Base-by-base conservation (phyloP, 768 basidiomycete genomes). In the Russula griseocarnosa region DNA sequence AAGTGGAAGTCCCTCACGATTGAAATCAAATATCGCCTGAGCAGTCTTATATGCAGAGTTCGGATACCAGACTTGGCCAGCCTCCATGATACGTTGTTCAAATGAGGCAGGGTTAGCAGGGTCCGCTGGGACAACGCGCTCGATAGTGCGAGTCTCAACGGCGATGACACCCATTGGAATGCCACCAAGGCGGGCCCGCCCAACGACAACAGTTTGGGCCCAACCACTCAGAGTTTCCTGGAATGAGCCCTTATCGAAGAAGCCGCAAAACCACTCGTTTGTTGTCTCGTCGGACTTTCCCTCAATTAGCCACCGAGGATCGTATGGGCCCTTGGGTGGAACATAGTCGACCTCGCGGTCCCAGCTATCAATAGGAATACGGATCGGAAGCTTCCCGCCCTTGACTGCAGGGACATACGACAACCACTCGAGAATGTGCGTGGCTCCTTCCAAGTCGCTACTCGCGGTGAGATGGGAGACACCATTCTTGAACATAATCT, bases 401-500 rank as follows among this genome's bases (percentile, higher is more conserved):
- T 88, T 93, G 69, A 79, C 78, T 71, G 89, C 90, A 11, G 97
- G 96, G 2, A 98, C 83, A 74, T 94, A 99, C 10, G 94, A 91
- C 63, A 99, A 74, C 94, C 97, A 99, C 69, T 94, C 85, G 51
- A 98, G 78, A 69, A 98, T 98, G 63, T 94, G 90, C 28, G 88
- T 87, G 18, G 95, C 94, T 63, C 97, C 97, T 75, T 98, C 92
- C 38, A 99, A 79, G 73, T 99, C 97, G 73, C 94, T 98, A 70
- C 85, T 85, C 38, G 97, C 95, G 4, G 93, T 95, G 63, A 98
- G 79, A 74, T 99, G 97, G 5, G 96, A 97, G 60, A 98, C 92
- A 76, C 97, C 97, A 73, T 99, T 99, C 85, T 98, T 98, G 85
- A 94, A 91, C 97, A 99, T 98, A 80, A 99, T 98, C 73, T 99